Conservation (phyloP, 2,329 filamentous ascomycete genomes). For the Neofusicoccum kwambonambiense region DNA sequence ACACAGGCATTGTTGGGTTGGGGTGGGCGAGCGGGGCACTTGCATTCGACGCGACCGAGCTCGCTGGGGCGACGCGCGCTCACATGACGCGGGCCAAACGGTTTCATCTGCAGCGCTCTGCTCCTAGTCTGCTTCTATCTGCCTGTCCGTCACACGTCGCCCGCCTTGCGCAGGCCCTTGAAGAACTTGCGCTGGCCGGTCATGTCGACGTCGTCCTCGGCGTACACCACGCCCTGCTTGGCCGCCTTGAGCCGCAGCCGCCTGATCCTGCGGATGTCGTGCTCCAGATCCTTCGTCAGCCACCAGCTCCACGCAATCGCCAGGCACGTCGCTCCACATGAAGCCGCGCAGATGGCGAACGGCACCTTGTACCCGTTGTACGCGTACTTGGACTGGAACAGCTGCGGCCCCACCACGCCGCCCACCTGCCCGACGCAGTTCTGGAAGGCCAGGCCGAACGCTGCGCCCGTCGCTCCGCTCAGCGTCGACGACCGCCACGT, state of each 20-base stretch:
- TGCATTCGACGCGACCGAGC: too few relatives aligned
- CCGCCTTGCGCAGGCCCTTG: not conserved
- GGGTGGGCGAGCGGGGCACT: too few relatives aligned
- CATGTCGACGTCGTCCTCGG: conserved; percentile 11
- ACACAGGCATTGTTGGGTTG: too few relatives aligned
- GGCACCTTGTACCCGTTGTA: conserved; percentile 42
- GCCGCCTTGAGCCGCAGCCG: conserved; percentile 24
- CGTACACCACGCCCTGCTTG: conserved; percentile 21
- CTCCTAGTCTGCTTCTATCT: not conserved
- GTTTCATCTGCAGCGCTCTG: too few relatives aligned
- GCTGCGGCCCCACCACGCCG: conserved; percentile 46
- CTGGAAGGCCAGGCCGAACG: conserved; percentile 47
- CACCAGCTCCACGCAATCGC: conserved; percentile 44
- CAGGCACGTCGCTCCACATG: conserved; percentile 31
- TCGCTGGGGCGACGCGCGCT: not conserved
- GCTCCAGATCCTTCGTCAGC: conserved; percentile 43
- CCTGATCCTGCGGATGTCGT: conserved; percentile 34
- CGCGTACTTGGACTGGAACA: conserved; percentile 46
- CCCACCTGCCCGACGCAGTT: conserved; percentile 46
- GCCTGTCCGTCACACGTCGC: not conserved
- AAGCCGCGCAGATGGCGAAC: conserved; percentile 38
- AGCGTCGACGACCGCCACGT: conserved; percentile 45
- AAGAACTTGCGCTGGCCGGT: not conserved
- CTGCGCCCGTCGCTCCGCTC: conserved; percentile 44
- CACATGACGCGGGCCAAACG: not conserved